phyloP scores from a whole-genome alignment of 768 basidiomycete genomes.

The Hericium rajendrae region DNA sequence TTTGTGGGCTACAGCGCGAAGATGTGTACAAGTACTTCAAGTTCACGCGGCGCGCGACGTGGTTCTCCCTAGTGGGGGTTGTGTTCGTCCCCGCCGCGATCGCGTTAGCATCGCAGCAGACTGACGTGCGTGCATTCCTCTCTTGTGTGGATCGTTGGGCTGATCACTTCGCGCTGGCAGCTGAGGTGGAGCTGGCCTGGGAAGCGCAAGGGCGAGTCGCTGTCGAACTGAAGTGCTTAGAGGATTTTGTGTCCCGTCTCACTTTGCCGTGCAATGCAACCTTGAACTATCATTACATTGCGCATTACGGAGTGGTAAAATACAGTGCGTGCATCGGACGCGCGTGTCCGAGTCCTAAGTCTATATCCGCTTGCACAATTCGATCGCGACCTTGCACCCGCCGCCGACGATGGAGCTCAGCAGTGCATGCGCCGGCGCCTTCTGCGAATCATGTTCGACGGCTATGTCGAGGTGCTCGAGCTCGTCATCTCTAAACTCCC shows the following conservation, averaged over 20 bases:
- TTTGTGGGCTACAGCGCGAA: conserved; percentile 49
- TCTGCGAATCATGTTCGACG: conserved; percentile 78
- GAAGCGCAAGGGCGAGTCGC: conserved; percentile 35
- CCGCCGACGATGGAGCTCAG: conserved; percentile 76
- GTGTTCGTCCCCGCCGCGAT: conserved; percentile 56
- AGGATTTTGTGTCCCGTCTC: not conserved
- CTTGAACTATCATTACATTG: not conserved
- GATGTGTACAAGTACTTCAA: conserved; percentile 76
- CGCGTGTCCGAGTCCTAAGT: not conserved
- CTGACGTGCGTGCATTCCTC: conserved; percentile 27
- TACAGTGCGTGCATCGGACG: not conserved
- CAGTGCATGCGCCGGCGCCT: conserved; percentile 85
- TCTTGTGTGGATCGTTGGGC: not conserved
- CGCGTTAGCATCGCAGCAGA: conserved; percentile 30
- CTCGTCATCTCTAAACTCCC: conserved; percentile 90
- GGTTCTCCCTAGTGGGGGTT: conserved; percentile 52
- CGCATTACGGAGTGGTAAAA: not conserved
- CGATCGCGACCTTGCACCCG: conserved; percentile 87
- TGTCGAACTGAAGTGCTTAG: conserved; percentile 9
- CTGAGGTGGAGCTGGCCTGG: conserved; percentile 46
- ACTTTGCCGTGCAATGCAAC: not conserved
- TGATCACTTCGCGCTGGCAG: conserved; percentile 21
- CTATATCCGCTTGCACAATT: conserved; percentile 76
- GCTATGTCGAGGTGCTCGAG: conserved; percentile 90
- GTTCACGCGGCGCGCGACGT: conserved; percentile 62